These are phyloP conservation scores for Cercophora scortea DNA, from an alignment of 495 filamentous ascomycete genomes.

Conservation along the genomic window DNA sequence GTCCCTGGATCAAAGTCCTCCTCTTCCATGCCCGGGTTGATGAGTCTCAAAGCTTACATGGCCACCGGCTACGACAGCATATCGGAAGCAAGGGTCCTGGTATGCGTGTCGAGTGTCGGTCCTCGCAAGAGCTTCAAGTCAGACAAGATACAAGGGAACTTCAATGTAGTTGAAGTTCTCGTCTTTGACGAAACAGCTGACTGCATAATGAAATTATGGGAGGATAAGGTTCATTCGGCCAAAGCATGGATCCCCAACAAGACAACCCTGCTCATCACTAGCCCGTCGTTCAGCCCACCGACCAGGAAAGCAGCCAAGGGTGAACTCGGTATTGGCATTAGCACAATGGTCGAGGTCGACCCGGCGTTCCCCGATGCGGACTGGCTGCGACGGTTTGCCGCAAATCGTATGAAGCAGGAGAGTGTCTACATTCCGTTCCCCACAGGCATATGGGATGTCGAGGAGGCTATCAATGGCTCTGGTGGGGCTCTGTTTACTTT, in stretches of 20 bases:
- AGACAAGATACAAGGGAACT: constrained; percentile 31
- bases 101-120: constrained; percentile 51
- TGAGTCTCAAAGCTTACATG: constrained; percentile 48
- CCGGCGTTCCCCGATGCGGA: constrained; percentile 48
- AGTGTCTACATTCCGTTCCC: constrained; percentile 47
- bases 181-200: constrained; percentile 55
- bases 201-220: constrained; percentile 47
- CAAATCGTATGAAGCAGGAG: constrained; percentile 43
- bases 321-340: constrained; percentile 35
- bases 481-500: constrained; percentile 46
- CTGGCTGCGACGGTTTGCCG: constrained; percentile 48
- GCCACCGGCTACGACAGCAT: constrained; percentile 33
- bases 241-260: constrained; percentile 43
- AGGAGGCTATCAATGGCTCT: constrained; percentile 34
- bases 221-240: constrained; percentile 38
- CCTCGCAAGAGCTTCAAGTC: constrained; percentile 41
- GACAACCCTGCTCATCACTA: constrained; percentile 51
- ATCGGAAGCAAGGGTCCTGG: constrained; percentile 37
- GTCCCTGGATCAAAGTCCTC: constrained; percentile 14
- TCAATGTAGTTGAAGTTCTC: constrained; percentile 42
- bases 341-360: constrained; percentile 50
- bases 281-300: constrained; percentile 32
- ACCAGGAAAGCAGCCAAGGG: constrained; percentile 16
- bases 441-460: constrained; percentile 42
- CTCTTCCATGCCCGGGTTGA: constrained; percentile 34